Evolutionary conservation across 2,329 filamentous ascomycete species (phyloP).

Genomic region (Fusarium temperatum): DNA sequence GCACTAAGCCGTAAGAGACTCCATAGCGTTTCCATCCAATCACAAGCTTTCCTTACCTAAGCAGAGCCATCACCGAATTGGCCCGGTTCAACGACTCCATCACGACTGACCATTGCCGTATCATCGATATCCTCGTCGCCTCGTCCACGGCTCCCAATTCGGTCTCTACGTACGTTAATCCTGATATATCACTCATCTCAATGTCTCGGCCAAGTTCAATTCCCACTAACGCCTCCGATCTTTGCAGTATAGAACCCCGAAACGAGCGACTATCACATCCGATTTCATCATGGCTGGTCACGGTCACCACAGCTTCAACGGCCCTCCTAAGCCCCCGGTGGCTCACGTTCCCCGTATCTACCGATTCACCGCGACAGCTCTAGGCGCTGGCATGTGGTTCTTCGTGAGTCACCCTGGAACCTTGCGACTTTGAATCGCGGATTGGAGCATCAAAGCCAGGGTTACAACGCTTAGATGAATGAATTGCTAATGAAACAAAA

Average conservation of each 20-base stretch:
- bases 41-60: conserved; percentile 36
- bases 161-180: conserved; percentile 34
- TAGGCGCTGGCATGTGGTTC: conserved; percentile 99
- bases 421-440: not conserved
- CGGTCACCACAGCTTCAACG: conserved; percentile 43
- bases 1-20: not conserved
- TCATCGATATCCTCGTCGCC: conserved; percentile 22
- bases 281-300: conserved; percentile 39
- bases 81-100: conserved; percentile 35
- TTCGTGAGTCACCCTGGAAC: conserved; percentile 71
- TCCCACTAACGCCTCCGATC: not conserved
- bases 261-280: conserved; percentile 17
- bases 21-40: conserved; percentile 14
- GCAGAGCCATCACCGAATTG: conserved; percentile 29
- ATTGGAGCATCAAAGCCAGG: not conserved
- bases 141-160: conserved; percentile 33
- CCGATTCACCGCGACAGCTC: conserved; percentile 83
- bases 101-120: conserved; percentile 24
- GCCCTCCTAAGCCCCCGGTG: conserved; percentile 52
- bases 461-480: not conserved
- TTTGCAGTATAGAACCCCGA: conserved; percentile 10
- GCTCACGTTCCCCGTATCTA: conserved; percentile 72
- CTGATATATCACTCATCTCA: rapidly evolving
- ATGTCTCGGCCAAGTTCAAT: not conserved
- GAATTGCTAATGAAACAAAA: conserved; percentile 17